Evolutionary conservation across 1,139 yeast species (phyloP).

Genomic region (Trichomonascaceae sp.): DNA sequence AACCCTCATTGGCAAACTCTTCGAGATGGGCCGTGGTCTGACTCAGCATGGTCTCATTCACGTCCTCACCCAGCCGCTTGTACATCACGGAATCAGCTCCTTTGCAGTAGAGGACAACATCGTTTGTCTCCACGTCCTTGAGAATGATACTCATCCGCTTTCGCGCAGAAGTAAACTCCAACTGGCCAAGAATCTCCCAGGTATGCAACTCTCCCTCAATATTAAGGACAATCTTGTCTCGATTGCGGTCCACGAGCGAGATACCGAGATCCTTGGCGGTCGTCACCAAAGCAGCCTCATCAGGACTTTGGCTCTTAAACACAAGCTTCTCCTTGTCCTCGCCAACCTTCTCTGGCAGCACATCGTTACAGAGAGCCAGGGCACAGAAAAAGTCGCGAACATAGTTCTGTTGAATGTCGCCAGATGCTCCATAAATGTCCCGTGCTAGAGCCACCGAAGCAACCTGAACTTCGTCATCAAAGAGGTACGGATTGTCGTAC

Average conservation of each 20-base stretch:
- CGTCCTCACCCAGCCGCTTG: constrained; percentile 39
- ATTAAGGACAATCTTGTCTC: constrained; percentile 54
- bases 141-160: constrained; percentile 94
- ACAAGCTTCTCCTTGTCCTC: constrained; percentile 43
- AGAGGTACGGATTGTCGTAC: constrained; percentile 43
- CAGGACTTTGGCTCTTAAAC: constrained; percentile 95
- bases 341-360: constrained; percentile 58
- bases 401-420: constrained; percentile 46
- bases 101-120: constrained; percentile 55
- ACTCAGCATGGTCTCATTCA: constrained; percentile 44
- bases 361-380: constrained; percentile 85
- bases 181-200: constrained; percentile 59
- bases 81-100: constrained; percentile 94
- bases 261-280: constrained; percentile 92
- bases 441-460: constrained; percentile 53
- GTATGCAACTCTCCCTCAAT: constrained; percentile 63
- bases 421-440: constrained; percentile 39
- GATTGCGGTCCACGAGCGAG: constrained; percentile 62
- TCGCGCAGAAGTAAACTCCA: constrained; percentile 84
- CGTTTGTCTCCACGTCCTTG: constrained; percentile 30
- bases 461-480: constrained; percentile 61
- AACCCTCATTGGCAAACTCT: constrained; percentile 91
- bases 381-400: constrained; percentile 75
- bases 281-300: constrained; percentile 89
- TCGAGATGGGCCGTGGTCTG: constrained; percentile 77